phyloP scores from a whole-genome alignment of 2,329 filamentous ascomycete genomes.

The Phialophora expanda region DNA sequence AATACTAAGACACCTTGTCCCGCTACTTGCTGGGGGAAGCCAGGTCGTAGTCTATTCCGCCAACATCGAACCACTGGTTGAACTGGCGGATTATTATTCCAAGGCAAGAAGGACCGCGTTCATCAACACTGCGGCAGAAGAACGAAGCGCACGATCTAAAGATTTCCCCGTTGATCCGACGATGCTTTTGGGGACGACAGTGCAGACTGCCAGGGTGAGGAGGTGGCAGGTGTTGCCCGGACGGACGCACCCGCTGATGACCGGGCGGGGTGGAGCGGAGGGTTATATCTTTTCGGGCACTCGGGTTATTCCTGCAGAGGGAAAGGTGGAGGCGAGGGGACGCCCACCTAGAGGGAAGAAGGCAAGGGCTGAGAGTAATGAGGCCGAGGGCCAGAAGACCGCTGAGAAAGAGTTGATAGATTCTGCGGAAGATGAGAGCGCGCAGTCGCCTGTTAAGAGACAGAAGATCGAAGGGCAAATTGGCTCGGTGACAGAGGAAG shows the following conservation, averaged over 20 bases:
- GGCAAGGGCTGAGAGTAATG: constrained; percentile 32
- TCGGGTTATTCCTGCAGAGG: constrained; percentile 75
- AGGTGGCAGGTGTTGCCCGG: constrained; percentile 91
- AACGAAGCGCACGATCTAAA: constrained; percentile 49
- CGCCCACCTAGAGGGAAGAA: constrained; percentile 64
- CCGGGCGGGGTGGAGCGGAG: constrained; percentile 80
- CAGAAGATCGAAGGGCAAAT: not conserved
- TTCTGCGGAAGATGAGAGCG: not conserved
- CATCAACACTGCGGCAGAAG: constrained; percentile 38
- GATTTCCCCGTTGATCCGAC: constrained; percentile 91
- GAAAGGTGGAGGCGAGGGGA: constrained; percentile 80
- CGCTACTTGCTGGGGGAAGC: constrained; percentile 80
- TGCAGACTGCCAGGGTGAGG: constrained; percentile 80
- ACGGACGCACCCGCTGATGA: constrained; percentile 94
- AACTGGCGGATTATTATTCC: constrained; percentile 82
- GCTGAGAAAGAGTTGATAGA: not conserved
- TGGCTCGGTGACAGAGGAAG: not conserved
- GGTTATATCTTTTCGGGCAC: constrained; percentile 88
- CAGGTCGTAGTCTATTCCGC: constrained; percentile 85
- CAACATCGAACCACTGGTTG: constrained; percentile 76
- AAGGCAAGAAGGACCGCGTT: constrained; percentile 80
- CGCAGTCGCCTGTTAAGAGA: not conserved
- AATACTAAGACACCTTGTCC: constrained; percentile 75
- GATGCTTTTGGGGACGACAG: constrained; percentile 74
- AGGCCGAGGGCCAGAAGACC: not conserved